phyloP scores from a whole-genome alignment of 1,284 basidiomycete genomes.

The Chalciporus sp. region DNA sequence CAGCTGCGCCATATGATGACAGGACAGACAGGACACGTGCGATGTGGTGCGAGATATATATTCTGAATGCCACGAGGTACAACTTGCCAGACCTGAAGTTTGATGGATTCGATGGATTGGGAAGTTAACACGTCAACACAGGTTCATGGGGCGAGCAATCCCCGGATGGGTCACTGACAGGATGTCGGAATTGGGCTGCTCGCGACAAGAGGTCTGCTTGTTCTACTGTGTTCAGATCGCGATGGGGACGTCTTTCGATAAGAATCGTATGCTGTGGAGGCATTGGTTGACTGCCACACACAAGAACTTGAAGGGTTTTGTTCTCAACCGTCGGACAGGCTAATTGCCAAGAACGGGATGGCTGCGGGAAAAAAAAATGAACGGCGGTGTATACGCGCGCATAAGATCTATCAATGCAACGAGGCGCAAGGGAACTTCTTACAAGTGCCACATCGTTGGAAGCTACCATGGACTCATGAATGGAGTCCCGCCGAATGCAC shows the following conservation, averaged over 20 bases:
- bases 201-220: background rate
- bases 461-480: slow-evolving; percentile 6
- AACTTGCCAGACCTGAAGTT: background rate
- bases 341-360: background rate
- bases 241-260: background rate
- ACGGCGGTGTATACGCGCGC: slow-evolving; percentile 12
- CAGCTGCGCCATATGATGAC: slow-evolving; percentile 8
- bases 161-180: background rate
- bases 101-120: background rate
- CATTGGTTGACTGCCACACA: background rate
- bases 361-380: slow-evolving; percentile 2
- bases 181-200: background rate
- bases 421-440: slow-evolving; percentile 18
- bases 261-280: background rate
- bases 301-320: background rate
- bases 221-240: background rate
- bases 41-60: background rate
- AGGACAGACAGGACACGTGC: background rate
- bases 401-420: slow-evolving; percentile 11
- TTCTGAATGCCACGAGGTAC: background rate
- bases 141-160: background rate
- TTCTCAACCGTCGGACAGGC: slow-evolving; percentile 5
- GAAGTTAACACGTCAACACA: slow-evolving; percentile 5
- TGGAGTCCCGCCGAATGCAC: slow-evolving; percentile 4
- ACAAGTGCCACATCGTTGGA: slow-evolving; percentile 2